Percentiles rank a stretch among this genome's conserved stretches.
These are phyloP conservation scores for Ganoderma lingzhi DNA, from an alignment of 1,284 basidiomycete genomes.

Conservation along the genomic window DNA sequence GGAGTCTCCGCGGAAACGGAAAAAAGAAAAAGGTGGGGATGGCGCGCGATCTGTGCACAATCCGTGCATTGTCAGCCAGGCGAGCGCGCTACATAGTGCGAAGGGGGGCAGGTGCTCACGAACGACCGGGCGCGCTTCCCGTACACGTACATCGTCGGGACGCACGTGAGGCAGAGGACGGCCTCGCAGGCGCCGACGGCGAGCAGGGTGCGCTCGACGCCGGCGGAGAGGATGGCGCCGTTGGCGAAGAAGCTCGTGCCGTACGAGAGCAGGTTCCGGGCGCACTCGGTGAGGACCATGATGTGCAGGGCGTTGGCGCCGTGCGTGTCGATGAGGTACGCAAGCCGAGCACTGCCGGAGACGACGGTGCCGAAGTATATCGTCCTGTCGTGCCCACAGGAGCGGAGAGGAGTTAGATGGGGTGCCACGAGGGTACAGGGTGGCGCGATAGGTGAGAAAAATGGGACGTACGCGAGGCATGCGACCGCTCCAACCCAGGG, in stretches of 20 bases:
- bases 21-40: too few species aligned
- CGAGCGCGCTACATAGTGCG: too few species aligned
- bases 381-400: conserved; percentile 26
- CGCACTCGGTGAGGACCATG: conserved; percentile 52
- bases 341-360: conserved; percentile 8
- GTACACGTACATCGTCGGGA: conserved; percentile 50
- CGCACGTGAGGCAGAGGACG: conserved; percentile 47
- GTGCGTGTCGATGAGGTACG: conserved; percentile 54
- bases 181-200: conserved; percentile 50
- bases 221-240: conserved; percentile 47
- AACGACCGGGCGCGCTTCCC: conserved; percentile 49
- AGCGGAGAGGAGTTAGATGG: too few species aligned
- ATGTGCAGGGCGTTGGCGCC: conserved; percentile 50
- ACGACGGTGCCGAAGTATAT: conserved; percentile 48
- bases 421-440: too few species aligned
- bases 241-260: conserved; percentile 56
- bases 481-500: conserved; percentile 54
- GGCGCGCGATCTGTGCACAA: too few species aligned
- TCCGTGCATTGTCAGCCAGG: too few species aligned
- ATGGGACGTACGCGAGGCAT: conserved; percentile 45
- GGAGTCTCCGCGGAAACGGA: too few species aligned
- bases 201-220: conserved; percentile 48
- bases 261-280: conserved; percentile 55
- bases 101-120: too few species aligned
- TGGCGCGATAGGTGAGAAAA: too few species aligned